These are phyloP conservation scores for Brassica carinata DNA, from an alignment of 345 rosid species.

Conservation along the genomic window DNA sequence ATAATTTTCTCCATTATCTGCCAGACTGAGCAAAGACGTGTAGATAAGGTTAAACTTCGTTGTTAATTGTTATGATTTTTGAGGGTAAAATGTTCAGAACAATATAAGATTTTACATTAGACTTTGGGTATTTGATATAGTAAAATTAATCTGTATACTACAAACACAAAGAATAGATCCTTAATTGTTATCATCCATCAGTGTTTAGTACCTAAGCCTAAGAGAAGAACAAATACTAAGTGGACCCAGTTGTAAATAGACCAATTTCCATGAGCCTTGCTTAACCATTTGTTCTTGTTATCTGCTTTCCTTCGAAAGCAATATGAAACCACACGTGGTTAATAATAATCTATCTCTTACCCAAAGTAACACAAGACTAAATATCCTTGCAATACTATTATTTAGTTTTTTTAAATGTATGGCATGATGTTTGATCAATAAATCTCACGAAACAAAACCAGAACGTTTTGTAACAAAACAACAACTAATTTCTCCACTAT, in stretches of 20 bases:
- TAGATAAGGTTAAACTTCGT: too few relatives aligned
- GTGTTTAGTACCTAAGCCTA: neutral
- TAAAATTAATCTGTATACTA: neutral
- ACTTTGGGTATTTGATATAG: neutral
- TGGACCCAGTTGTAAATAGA: constrained; percentile 16
- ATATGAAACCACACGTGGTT: too few relatives aligned
- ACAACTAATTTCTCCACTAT: too few relatives aligned
- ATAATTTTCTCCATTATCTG: too few relatives aligned
- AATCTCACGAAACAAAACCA: neutral
- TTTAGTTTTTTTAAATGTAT: neutral
- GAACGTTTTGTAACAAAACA: too few relatives aligned
- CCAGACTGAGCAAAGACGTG: too few relatives aligned
- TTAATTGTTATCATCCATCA: neutral
- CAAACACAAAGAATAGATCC: neutral
- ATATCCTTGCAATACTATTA: too few relatives aligned
- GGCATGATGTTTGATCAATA: neutral
- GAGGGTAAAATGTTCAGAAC: neutral
- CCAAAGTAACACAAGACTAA: too few relatives aligned
- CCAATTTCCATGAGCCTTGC: constrained; percentile 3
- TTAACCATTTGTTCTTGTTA: neutral
- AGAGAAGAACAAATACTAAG: constrained; percentile 8
- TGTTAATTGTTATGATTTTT: too few relatives aligned
- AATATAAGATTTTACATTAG: neutral
- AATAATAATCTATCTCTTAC: neutral
- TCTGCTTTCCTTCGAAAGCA: too few relatives aligned